These are phyloP conservation scores for Psilocybe sp. DNA, from an alignment of 768 basidiomycete species.

Conservation along the genomic window DNA sequence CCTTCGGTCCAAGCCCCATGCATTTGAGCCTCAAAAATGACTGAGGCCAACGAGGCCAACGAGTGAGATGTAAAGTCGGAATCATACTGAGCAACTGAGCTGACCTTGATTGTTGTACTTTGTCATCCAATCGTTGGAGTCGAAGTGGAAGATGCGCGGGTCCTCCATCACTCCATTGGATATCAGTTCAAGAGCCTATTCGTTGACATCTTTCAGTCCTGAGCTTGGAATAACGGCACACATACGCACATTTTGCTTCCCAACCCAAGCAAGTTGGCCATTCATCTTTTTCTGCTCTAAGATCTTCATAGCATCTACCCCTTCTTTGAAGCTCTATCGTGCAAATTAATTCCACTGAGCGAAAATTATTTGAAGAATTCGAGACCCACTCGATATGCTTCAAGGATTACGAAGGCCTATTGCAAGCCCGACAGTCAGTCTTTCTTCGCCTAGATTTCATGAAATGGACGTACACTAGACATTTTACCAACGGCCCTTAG, in stretches of 20 bases:
- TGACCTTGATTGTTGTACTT: conserved; percentile 37
- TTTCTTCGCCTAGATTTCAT: neutral
- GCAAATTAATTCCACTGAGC: neutral
- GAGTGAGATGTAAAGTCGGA: neutral
- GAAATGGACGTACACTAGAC: conserved; percentile 17
- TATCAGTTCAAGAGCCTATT: conserved; percentile 27
- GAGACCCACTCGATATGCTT: conserved; percentile 26
- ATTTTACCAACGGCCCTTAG: conserved; percentile 13
- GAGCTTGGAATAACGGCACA: neutral
- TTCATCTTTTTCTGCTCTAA: conserved; percentile 6
- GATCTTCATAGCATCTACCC: conserved; percentile 23
- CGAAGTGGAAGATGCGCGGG: conserved; percentile 34
- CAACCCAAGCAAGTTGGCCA: conserved; percentile 8
- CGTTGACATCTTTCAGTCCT: neutral
- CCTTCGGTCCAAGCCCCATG: conserved; percentile 30
- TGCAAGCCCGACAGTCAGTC: neutral
- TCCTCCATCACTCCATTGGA: conserved; percentile 39
- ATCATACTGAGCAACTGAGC: neutral
- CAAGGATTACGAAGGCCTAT: conserved; percentile 30
- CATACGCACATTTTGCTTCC: conserved; percentile 12
- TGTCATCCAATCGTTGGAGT: conserved; percentile 27
- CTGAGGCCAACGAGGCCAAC: conserved; percentile 14
- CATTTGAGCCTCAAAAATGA: conserved; percentile 25
- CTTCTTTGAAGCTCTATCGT: conserved; percentile 26
- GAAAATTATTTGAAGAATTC: neutral